Evolutionary conservation across 306 rosid species (phyloP), one percentile per base, ranked within the genome.

Genomic region (Potentilla sterilis): DNA sequence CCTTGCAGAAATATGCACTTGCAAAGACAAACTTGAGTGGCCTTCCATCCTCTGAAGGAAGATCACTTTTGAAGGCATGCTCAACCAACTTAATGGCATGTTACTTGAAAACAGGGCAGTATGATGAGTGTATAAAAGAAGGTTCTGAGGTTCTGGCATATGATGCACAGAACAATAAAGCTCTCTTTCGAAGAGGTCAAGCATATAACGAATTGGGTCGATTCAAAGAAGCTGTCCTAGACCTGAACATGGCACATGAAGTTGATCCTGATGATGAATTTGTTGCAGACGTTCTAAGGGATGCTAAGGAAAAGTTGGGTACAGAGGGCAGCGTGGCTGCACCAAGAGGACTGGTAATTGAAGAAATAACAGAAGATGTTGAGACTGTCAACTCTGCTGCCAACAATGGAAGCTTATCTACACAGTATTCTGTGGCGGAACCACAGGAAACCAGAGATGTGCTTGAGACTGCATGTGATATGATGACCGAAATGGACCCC

Each of bases 151-250:
- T 92, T 92, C 74, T 90, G 88, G 85, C 84, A 47, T 82, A 81
- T 87, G 97, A 95, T 73, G 88, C 80, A 2, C 88, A 86, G 51
- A 95, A 90, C 82, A 87, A 88, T 22, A 95, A 95, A 85, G 99
- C 99, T 75, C 97, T 92, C 70, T 92, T 90, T 79, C 92, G 97
- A 73, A 92, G 99, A 79, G 99, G 99, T 77, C 99, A 92, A 81
- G 99, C 99, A 59, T 95, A 92, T 74, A 95, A 85, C 80, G 96
- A 90, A 82, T 78, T 88, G 44, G 90, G 97, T 57, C 91, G 65
- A 69, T 85, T 92, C 5, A 80, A 83, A 71, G 92, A 88, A 81
- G 97, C 98, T 41, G 89, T 86, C 73, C 51, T 82, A 77, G 97
- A 95, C 85, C 86, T 95, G 82, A 85, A 84, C 87, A 83, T 48